Conservation (phyloP, 169 alveolate species). For the Miamiensis avidus region DNA sequence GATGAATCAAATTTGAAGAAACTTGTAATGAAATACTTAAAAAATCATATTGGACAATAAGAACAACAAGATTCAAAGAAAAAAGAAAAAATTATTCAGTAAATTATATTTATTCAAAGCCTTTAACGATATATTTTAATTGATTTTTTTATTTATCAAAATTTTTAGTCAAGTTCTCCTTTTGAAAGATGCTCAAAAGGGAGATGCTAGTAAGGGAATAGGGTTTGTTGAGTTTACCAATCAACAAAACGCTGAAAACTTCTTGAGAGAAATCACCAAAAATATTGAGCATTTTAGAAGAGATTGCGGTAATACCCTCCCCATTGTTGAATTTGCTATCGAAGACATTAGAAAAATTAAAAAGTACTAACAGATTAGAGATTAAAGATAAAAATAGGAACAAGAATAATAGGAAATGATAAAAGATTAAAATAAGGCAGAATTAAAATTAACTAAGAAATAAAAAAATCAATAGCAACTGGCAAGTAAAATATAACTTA, state of each 20-base stretch:
- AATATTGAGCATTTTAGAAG: neutral
- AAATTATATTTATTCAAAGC: neutral
- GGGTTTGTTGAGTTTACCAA: constrained; percentile 11
- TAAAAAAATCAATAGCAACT: neutral
- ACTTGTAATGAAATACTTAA: neutral
- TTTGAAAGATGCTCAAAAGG: constrained; percentile 14
- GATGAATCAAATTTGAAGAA: constrained; percentile 6
- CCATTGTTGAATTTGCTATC: constrained; percentile 24
- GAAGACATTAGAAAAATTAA: constrained; percentile 26
- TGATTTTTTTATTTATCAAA: neutral
- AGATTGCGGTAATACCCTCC: neutral
- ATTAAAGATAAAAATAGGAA: neutral
- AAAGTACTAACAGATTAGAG: neutral
- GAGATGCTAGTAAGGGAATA: constrained; percentile 12
- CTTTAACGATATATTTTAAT: neutral
- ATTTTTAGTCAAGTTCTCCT: constrained; percentile 5
- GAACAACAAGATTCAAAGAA: neutral
- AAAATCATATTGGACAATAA: neutral
- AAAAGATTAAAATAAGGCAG: neutral
- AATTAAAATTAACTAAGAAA: too few species aligned
- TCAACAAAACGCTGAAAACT: constrained; percentile 10
- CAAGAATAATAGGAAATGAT: neutral
- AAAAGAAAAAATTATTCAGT: neutral
- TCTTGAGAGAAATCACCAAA: neutral
- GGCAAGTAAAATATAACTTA: neutral